phyloP scores from a whole-genome alignment of 257 asterid species.

The Solanum appendiculatum region DNA sequence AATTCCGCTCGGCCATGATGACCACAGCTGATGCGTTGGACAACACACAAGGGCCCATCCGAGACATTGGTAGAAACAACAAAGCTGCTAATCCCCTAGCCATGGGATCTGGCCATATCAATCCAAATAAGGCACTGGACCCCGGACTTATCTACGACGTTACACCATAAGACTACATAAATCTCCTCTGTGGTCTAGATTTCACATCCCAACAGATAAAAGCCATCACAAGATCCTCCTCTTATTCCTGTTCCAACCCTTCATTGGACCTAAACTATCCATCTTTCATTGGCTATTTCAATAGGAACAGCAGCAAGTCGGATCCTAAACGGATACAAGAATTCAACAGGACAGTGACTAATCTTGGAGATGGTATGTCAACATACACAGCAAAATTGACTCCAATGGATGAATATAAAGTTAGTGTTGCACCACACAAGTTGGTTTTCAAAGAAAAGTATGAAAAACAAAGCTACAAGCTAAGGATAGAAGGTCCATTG shows the following conservation, averaged over 20 bases:
- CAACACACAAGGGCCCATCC: slow-evolving; percentile 30
- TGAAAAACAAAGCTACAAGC: slow-evolving; percentile 46
- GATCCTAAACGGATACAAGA: slow-evolving; percentile 7
- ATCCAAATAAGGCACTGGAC: slow-evolving; percentile 58
- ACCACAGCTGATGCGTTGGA: slow-evolving; percentile 46
- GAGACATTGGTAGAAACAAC: slow-evolving; percentile 23
- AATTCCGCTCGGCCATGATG: slow-evolving; percentile 64
- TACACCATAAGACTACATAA: slow-evolving; percentile 25
- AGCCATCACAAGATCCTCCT: slow-evolving; percentile 31
- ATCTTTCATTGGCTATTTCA: slow-evolving; percentile 55
- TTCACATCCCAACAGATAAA: slow-evolving; percentile 30
- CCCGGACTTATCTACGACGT: slow-evolving; percentile 63
- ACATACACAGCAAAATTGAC: slow-evolving; percentile 27
- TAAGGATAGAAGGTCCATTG: slow-evolving; percentile 31
- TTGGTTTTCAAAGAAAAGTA: background rate
- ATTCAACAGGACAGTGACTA: slow-evolving; percentile 54
- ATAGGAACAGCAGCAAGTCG: background rate
- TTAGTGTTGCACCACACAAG: slow-evolving; percentile 44
- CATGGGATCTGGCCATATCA: slow-evolving; percentile 65
- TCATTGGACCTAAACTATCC: slow-evolving; percentile 70
- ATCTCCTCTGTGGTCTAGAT: slow-evolving; percentile 44
- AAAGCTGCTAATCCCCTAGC: slow-evolving; percentile 45
- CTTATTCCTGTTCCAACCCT: slow-evolving; percentile 37
- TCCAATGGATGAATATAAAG: slow-evolving; percentile 21
- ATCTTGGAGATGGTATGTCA: slow-evolving; percentile 38